phyloP scores from a whole-genome alignment of 2,329 filamentous ascomycete genomes.

The Fusarium nygamai region DNA sequence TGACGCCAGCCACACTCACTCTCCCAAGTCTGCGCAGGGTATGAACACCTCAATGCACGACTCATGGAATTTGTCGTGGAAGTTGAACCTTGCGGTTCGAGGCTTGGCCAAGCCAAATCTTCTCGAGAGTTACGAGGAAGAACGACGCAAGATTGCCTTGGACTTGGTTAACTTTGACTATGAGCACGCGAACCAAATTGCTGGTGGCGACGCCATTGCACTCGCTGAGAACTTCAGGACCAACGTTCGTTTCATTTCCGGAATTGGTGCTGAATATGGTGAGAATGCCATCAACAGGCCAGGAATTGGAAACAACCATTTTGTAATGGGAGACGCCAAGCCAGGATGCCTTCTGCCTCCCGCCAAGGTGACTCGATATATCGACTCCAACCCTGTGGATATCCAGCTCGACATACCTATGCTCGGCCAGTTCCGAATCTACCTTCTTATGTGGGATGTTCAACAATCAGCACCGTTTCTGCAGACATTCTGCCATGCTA shows the following conservation, averaged over 20 bases:
- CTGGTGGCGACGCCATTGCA: slow-evolving; percentile 69
- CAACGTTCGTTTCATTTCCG: slow-evolving; percentile 79
- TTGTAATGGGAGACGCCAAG: slow-evolving; percentile 59
- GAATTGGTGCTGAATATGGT: slow-evolving; percentile 71
- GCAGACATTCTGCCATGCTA: slow-evolving; percentile 64
- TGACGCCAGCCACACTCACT: slow-evolving; percentile 78
- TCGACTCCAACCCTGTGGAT: slow-evolving; percentile 82
- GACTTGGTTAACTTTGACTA: slow-evolving; percentile 69
- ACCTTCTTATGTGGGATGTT: slow-evolving; percentile 74
- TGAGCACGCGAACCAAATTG: slow-evolving; percentile 66
- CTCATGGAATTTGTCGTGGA: slow-evolving; percentile 68
- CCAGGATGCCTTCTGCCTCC: slow-evolving; percentile 70
- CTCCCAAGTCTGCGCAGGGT: slow-evolving; percentile 76
- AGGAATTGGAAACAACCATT: slow-evolving; percentile 48
- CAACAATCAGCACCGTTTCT: slow-evolving; percentile 66
- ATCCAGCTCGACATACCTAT: slow-evolving; percentile 82
- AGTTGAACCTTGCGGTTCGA: slow-evolving; percentile 62
- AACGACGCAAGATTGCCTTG: slow-evolving; percentile 69
- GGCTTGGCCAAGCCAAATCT: slow-evolving; percentile 65
- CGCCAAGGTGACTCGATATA: slow-evolving; percentile 76
- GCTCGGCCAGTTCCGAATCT: slow-evolving; percentile 80
- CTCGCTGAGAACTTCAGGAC: slow-evolving; percentile 75
- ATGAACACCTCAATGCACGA: slow-evolving; percentile 72
- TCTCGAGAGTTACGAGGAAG: slow-evolving; percentile 69
- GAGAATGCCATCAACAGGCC: slow-evolving; percentile 62